Evolutionary conservation across 805 yeast genomes (phyloP).

Genomic region (Myxozyma neglecta): DNA sequence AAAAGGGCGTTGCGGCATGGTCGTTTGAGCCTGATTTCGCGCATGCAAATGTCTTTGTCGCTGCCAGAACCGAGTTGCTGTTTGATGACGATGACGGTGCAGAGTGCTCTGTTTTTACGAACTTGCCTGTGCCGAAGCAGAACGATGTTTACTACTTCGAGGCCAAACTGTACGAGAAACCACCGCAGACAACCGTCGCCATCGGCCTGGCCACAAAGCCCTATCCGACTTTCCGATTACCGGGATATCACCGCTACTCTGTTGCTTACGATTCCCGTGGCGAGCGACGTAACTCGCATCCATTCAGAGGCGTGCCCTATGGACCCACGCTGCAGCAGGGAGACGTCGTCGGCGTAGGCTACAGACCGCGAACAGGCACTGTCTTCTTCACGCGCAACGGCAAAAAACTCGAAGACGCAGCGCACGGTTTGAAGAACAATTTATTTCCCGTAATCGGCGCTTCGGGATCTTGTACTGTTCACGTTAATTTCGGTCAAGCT

Average conservation of each 20-base stretch:
- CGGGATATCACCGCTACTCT: conserved; percentile 86
- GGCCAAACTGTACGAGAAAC: conserved; percentile 72
- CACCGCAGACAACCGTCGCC: conserved; percentile 53
- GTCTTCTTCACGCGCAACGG: conserved; percentile 95
- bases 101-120: conserved; percentile 71
- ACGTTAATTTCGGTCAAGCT: conserved; percentile 83
- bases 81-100: conserved; percentile 54
- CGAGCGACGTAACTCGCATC: conserved; percentile 72
- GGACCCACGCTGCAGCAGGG: conserved; percentile 70
- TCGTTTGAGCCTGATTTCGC: conserved; percentile 60
- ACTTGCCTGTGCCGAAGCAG: conserved; percentile 77
- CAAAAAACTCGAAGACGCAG: conserved; percentile 77
- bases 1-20: conserved; percentile 88
- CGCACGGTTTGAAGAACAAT: conserved; percentile 69
- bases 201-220: conserved; percentile 85
- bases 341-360: conserved; percentile 92
- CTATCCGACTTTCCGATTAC: conserved; percentile 88
- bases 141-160: conserved; percentile 90
- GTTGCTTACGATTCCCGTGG: conserved; percentile 88
- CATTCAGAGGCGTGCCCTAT: conserved; percentile 58
- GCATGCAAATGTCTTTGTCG: conserved; percentile 60
- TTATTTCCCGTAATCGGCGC: conserved; percentile 90
- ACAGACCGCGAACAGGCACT: conserved; percentile 76
- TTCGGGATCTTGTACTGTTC: conserved; percentile 74
- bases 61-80: conserved; percentile 58